Evolutionary conservation across 2,329 filamentous ascomycete genomes (phyloP).

Genomic region (Canariomyces notabilis): DNA sequence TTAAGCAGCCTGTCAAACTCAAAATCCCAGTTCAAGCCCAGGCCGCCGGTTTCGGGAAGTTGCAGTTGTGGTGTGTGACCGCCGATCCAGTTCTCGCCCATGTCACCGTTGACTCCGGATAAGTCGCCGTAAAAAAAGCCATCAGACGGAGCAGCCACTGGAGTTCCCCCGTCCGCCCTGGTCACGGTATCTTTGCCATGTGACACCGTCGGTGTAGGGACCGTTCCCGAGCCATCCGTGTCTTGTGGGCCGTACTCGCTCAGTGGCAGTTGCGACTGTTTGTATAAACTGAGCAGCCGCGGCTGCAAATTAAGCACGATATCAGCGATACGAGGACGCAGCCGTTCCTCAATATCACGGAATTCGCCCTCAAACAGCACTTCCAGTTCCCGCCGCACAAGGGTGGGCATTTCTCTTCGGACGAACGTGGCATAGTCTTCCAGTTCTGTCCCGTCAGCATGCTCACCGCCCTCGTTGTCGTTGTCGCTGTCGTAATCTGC

Average conservation of each 20-base stretch:
- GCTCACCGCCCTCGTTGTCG: constrained; percentile 1
- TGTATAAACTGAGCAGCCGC: constrained; percentile 19
- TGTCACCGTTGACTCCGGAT: not conserved
- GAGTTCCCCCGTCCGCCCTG: not conserved
- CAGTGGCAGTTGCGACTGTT: constrained; percentile 21
- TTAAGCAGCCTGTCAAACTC: constrained; percentile 19
- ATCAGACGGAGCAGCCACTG: not conserved
- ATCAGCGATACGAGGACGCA: constrained; percentile 20
- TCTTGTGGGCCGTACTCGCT: constrained; percentile 20
- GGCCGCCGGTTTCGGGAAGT: not conserved
- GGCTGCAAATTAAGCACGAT: constrained; percentile 23
- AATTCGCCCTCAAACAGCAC: constrained; percentile 20
- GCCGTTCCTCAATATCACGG: constrained; percentile 20
- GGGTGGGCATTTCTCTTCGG: constrained; percentile 24
- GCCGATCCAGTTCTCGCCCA: not conserved
- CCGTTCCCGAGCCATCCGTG: not conserved
- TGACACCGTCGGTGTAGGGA: constrained; percentile 4
- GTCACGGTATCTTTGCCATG: not conserved
- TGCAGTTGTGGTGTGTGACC: not conserved
- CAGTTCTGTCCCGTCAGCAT: constrained; percentile 9
- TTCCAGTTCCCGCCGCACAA: constrained; percentile 24
- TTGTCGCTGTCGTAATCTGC: constrained; percentile 19
- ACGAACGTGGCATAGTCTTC: constrained; percentile 24
- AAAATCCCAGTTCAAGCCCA: constrained; percentile 15
- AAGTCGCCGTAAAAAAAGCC: not conserved